Evolutionary conservation across 164 flowering plant species (phyloP), one percentile per base, ranked within the genome.

Genomic region (Tinospora cordifolia): DNA sequence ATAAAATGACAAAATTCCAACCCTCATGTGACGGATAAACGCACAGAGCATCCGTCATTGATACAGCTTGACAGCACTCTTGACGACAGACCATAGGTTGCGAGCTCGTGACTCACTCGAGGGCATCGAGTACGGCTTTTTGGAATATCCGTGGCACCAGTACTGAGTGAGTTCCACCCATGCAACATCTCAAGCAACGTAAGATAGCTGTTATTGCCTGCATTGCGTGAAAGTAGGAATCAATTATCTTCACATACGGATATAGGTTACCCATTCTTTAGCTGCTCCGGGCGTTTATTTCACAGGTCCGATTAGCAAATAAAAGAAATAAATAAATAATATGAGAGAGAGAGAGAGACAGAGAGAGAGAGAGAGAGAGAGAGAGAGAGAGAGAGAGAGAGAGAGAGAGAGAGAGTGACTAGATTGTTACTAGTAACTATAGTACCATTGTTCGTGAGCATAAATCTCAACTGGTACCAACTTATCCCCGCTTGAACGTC

Each of bases 21-120:
- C 6, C 69, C 67, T 40, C 51, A 24, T 2, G 14, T 66, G 66
- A 72, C 60, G 70, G 60, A 72, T 70, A 69, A 8, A 34, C 69
- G 65, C 26, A 13, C 0, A 3, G 14, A 44, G 47, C 14, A 44
- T 65, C 11, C 25, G 51, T 59, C 34, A 44, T 67, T 25, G 27
- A 13, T 2, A 67, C 69, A 41, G 57, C 54, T 62, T 12, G 19
- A n/a, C 68, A 44, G 47, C 64, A 62, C 64, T 62, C 34, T 25
- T 6, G 25, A 62, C 64, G 38, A 46, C 47, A 41, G 14, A 14
- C 24, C 36, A 2, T 59, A 49, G 38, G 30, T 36, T 41, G 60
- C 14, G 47, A 44, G 47, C 47, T 44, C 47, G 9, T 44, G 47
- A 44, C 13, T 39, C 25, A 3, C 69, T 46, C 69, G 57, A 21